These are phyloP conservation scores for Diaporthe amygdali DNA, from an alignment of 2,329 filamentous ascomycete species.

Conservation along the genomic window DNA sequence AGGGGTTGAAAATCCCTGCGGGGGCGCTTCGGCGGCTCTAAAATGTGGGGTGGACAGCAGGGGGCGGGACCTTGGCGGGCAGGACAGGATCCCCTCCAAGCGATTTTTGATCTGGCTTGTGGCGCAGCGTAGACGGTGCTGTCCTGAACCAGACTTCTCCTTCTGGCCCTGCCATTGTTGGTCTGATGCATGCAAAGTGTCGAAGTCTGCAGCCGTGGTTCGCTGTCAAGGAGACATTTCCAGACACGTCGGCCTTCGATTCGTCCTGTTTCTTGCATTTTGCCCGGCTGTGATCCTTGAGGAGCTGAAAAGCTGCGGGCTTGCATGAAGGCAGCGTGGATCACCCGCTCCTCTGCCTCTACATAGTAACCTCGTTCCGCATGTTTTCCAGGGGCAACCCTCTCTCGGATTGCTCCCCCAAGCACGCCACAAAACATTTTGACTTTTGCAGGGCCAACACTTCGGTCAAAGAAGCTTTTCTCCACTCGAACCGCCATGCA, in stretches of 20 bases:
- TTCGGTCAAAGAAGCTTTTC: slow-evolving; percentile 16
- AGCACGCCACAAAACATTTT: slow-evolving; percentile 17
- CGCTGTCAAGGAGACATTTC: not conserved
- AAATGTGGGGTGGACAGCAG: slow-evolving; percentile 20
- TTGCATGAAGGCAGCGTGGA: slow-evolving; percentile 22
- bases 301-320: slow-evolving; percentile 24
- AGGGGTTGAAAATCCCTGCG: slow-evolving; percentile 17
- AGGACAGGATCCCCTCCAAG: not conserved
- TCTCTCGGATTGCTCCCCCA: slow-evolving; percentile 11
- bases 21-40: slow-evolving; percentile 26
- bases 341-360: slow-evolving; percentile 14
- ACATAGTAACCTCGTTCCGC: not conserved
- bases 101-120: not conserved
- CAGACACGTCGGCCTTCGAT: not conserved
- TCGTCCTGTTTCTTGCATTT: slow-evolving; percentile 6
- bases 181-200: not conserved
- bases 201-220: not conserved
- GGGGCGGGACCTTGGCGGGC: not conserved
- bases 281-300: slow-evolving; percentile 21
- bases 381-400: slow-evolving; percentile 19
- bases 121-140: slow-evolving; percentile 17
- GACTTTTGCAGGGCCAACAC: slow-evolving; percentile 9
- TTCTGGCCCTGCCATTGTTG: not conserved
- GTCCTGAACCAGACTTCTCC: not conserved
- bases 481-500: not conserved